These are phyloP conservation scores for Pharus latifolius DNA, from an alignment of 176 grass and related monocot genomes.

Conservation along the genomic window DNA sequence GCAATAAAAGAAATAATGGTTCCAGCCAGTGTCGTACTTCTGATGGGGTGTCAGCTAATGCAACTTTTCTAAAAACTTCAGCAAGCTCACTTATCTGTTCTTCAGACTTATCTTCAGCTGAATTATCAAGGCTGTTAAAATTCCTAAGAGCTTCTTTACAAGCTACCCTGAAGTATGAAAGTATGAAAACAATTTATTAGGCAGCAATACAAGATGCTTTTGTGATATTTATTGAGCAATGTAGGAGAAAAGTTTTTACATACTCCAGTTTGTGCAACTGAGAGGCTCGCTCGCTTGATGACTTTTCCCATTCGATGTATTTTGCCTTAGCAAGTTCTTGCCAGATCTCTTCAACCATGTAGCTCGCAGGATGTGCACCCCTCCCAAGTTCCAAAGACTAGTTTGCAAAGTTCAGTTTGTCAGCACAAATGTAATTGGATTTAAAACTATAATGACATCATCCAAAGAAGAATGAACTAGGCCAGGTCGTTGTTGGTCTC, in stretches of 20 bases:
- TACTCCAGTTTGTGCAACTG: slow-evolving; percentile 52
- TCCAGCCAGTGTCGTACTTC: slow-evolving; percentile 32
- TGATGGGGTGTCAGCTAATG: slow-evolving; percentile 44
- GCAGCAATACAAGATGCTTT: not conserved
- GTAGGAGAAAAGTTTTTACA: slow-evolving; percentile 3
- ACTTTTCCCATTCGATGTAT: slow-evolving; percentile 74
- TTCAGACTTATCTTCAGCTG: slow-evolving; percentile 22
- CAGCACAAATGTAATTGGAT: not conserved
- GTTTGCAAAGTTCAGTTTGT: slow-evolving; percentile 13
- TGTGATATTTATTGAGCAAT: not conserved
- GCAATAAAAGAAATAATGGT: not conserved
- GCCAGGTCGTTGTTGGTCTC: not conserved
- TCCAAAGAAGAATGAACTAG: not conserved
- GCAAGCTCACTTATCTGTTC: slow-evolving; percentile 49
- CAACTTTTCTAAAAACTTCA: slow-evolving; percentile 56
- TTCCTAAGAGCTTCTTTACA: slow-evolving; percentile 62
- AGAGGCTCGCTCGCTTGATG: slow-evolving; percentile 32
- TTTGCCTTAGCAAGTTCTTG: slow-evolving; percentile 75
- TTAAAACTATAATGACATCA: slow-evolving; percentile 5
- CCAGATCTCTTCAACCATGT: slow-evolving; percentile 80
- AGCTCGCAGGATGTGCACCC: slow-evolving; percentile 56
- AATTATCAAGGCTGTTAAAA: slow-evolving; percentile 41
- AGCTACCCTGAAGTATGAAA: slow-evolving; percentile 28
- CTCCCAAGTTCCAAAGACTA: slow-evolving; percentile 90
- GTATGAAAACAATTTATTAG: not conserved